Evolutionary conservation across 164 flowering plant species (phyloP).

Genomic region (Pachysandra terminalis): DNA sequence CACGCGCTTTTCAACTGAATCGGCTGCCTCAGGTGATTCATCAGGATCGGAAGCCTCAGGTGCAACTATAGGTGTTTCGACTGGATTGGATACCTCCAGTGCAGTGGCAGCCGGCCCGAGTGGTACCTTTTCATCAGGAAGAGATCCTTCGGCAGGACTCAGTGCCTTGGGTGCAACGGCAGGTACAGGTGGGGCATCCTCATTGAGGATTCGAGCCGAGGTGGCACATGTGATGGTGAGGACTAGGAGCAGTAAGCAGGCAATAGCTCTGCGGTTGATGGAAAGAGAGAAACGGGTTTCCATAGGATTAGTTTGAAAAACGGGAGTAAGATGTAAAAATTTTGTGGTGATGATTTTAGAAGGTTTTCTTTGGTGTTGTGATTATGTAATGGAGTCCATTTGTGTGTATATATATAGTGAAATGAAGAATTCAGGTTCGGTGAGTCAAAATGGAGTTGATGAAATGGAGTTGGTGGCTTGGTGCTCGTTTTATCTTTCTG

Average conservation of each 20-base stretch:
- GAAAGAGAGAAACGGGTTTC: conserved; percentile 13
- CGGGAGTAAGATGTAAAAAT: not conserved
- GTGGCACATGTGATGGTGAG: conserved; percentile 29
- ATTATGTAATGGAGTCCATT: no score
- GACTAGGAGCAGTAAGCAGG: conserved; percentile 31
- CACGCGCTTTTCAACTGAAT: conserved; percentile 4
- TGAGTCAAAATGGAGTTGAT: no score
- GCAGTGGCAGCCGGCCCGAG: conserved; percentile 9
- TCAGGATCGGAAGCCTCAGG: not conserved
- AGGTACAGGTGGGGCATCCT: conserved; percentile 25
- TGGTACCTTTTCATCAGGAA: no score
- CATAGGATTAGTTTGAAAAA: conserved; percentile 19
- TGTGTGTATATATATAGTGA: no score
- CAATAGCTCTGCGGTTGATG: conserved; percentile 16
- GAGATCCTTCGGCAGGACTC: no score
- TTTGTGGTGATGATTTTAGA: not conserved
- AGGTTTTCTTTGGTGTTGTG: conserved; percentile 3
- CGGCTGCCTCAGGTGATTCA: not conserved
- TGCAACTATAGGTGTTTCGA: not conserved
- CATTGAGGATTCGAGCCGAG: conserved; percentile 54
- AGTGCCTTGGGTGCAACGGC: conserved; percentile 9
- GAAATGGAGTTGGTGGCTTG: no score
- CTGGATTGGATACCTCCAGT: conserved; percentile 1
- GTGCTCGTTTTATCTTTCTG: no score
- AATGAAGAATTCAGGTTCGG: no score